Base-by-base conservation (phyloP, 208 protist genomes). In the Leishmania amazonensis region DNA sequence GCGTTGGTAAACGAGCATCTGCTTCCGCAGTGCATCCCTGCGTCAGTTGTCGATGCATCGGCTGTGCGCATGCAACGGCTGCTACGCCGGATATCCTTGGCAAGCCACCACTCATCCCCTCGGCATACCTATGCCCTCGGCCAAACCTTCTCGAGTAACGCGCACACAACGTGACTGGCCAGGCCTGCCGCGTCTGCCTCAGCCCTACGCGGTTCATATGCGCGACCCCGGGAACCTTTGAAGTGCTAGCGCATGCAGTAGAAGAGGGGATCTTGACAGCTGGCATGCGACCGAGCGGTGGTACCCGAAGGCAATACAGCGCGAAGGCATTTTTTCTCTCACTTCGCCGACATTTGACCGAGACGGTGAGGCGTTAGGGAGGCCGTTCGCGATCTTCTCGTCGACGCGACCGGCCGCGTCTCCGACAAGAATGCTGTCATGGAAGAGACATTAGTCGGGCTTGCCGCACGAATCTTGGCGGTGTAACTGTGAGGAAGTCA, bases 161-260 rank as follows among this genome's bases (percentile, higher is more conserved):
- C n/a, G 88, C 87, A 42, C 89, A 88, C 84, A 91, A 83, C 42
- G 83, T 87, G 17, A 81, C 89, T 21, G 84, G 88, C 78, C 84
- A 87, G 40, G 83, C 74, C 4, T 83, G 88, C 5, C 68, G 76
- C 54, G 81, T 93, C 4, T 82, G 88, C 53, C 91, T 91, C 54
- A 87, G 87, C 11, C 83, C 28, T 83, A 91, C 64, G 78, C 82
- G 0, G 42, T 80, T 3, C 86, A 88, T 71, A 80, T 88, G 13
- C 78, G 86, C 40, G 68, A 80, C 67, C 80, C 73, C 5, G 80
- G 65, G 42, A 78, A 89, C 38, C 78, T 9, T 17, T 38, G 38
- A 7, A 38, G 80, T 89, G 31, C 78, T 70, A 4, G 2, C 1
- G 9, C 76, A 49, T 8, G 31, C 80, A 24, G 70, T 31, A 53